These are phyloP conservation scores for Colletotrichum trifolii DNA, from an alignment of 2,329 filamentous ascomycete species.

Conservation along the genomic window DNA sequence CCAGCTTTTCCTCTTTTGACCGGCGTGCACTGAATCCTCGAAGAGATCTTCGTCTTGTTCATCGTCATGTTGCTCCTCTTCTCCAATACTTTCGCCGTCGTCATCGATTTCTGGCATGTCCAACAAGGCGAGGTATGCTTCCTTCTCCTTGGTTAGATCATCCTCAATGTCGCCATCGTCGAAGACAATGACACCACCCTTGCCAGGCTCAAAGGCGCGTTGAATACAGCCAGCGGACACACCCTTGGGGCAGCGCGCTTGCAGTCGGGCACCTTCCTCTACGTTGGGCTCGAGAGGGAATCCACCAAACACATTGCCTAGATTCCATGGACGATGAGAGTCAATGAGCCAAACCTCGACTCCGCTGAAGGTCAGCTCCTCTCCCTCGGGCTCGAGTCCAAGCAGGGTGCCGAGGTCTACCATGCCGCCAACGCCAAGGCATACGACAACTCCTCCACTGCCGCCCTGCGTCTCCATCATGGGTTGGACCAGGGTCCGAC, in stretches of 20 bases:
- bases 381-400: conserved; percentile 76
- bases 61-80: conserved; percentile 68
- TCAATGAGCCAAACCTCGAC: conserved; percentile 97
- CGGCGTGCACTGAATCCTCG: conserved; percentile 57
- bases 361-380: conserved; percentile 77
- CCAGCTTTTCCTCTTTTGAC: conserved; percentile 83
- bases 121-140: conserved; percentile 85
- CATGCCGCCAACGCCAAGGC: conserved; percentile 91
- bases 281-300: conserved; percentile 65
- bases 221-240: conserved; percentile 79
- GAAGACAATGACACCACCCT: conserved; percentile 91
- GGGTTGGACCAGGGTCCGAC: conserved; percentile 81
- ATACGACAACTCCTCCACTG: conserved; percentile 88
- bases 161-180: conserved; percentile 96
- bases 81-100: conserved; percentile 71
- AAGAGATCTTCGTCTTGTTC: conserved; percentile 56
- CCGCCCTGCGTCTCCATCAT: conserved; percentile 90
- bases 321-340: conserved; percentile 91
- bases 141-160: conserved; percentile 77
- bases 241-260: conserved; percentile 68
- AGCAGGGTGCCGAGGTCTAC: conserved; percentile 86
- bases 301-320: conserved; percentile 91
- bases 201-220: conserved; percentile 78
- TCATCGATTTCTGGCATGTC: conserved; percentile 93
- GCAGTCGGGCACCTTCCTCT: conserved; percentile 58